Conservation (phyloP, 73 alveolate genomes). For the Durusdinium trenchii region DNA sequence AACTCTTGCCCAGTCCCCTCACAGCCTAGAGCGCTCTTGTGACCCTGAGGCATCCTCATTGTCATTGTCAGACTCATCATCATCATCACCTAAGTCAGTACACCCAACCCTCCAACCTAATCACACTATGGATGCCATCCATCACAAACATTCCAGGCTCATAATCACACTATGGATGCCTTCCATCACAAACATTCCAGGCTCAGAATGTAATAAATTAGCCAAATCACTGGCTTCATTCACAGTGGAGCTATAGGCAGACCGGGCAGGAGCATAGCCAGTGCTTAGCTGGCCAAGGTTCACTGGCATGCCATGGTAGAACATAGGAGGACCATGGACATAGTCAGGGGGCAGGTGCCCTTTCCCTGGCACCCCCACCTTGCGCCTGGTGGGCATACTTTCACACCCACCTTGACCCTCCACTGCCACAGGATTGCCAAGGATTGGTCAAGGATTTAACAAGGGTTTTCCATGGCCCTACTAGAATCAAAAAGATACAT, state of each 20-base stretch:
- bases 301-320: neutral
- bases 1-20: neutral
- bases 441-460: too few relatives aligned
- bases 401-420: too few relatives aligned
- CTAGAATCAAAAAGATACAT: too few relatives aligned
- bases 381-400: neutral
- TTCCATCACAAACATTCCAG: neutral
- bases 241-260: neutral
- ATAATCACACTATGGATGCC: neutral
- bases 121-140: neutral
- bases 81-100: neutral
- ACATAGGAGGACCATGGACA: neutral
- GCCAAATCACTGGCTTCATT: neutral
- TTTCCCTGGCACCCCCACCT: neutral
- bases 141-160: neutral
- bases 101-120: neutral
- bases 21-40: neutral
- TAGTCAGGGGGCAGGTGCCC: neutral
- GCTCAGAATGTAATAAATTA: neutral
- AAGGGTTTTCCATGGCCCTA: too few relatives aligned
- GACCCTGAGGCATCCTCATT: neutral
- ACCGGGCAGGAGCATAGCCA: neutral
- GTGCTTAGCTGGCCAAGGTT: neutral
- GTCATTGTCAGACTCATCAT: neutral
- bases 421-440: too few relatives aligned